phyloP scores from a whole-genome alignment of 345 rosid species.

The Ceriops tagal region DNA sequence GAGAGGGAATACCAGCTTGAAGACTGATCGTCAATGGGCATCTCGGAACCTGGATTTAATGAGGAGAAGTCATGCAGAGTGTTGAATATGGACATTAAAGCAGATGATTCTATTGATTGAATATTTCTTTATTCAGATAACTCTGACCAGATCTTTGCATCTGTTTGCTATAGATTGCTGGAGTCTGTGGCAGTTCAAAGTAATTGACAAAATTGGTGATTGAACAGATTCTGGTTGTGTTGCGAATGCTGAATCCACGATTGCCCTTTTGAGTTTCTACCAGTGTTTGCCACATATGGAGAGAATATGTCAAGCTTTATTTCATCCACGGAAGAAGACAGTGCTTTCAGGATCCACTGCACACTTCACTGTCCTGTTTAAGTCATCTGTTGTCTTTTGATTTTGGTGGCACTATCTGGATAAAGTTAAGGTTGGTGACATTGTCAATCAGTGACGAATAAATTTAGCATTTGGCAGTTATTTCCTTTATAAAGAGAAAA shows the following conservation, averaged over 20 bases:
- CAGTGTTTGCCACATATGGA: not conserved
- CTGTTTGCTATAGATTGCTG: not conserved
- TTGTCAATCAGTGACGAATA: not conserved
- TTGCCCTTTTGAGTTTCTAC: too few relatives aligned
- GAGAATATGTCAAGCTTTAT: too few relatives aligned
- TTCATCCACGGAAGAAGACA: too few relatives aligned
- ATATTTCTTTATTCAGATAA: not conserved
- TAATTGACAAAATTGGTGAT: not conserved
- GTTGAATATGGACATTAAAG: slow-evolving; percentile 45
- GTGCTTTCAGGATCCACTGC: not conserved
- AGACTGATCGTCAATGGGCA: slow-evolving; percentile 43
- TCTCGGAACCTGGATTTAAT: slow-evolving; percentile 39
- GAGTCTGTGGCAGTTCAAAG: not conserved
- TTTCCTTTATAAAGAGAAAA: not conserved
- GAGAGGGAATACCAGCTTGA: slow-evolving; percentile 55
- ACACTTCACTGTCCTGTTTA: not conserved
- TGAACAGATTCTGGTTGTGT: not conserved
- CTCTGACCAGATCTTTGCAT: not conserved
- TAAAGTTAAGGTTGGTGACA: not conserved
- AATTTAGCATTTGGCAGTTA: not conserved
- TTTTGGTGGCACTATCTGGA: not conserved
- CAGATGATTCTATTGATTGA: slow-evolving; percentile 26
- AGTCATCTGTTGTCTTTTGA: not conserved
- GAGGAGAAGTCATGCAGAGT: slow-evolving; percentile 47
- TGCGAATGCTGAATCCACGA: not conserved